Evolutionary conservation across 805 yeast genomes (phyloP).

Genomic region (Lachancea kluyveri): DNA sequence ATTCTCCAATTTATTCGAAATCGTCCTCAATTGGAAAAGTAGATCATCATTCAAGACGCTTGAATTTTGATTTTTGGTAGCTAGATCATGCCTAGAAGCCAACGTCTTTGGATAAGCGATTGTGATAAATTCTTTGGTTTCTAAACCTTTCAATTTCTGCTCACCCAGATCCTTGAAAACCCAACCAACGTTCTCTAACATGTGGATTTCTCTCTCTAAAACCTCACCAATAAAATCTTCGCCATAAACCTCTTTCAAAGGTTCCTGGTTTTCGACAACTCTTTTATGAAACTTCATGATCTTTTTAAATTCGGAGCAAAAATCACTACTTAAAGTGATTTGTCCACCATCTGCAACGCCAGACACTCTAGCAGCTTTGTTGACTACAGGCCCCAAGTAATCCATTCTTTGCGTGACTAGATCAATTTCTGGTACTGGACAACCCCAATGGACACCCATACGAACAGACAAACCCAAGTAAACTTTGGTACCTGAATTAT

Average conservation of each 20-base stretch:
- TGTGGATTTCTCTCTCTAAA: conserved; percentile 57
- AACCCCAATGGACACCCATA: conserved; percentile 99
- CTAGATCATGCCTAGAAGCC: conserved; percentile 50
- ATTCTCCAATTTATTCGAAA: conserved; percentile 53
- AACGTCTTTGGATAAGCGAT: conserved; percentile 66
- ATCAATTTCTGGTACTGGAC: conserved; percentile 93
- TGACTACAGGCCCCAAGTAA: conserved; percentile 98
- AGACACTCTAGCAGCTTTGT: conserved; percentile 86
- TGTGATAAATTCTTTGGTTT: conserved; percentile 83
- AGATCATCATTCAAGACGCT: conserved; percentile 32
- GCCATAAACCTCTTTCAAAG: conserved; percentile 38
- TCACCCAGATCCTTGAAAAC: conserved; percentile 69
- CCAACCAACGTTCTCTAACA: conserved; percentile 66
- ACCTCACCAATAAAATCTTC: conserved; percentile 45
- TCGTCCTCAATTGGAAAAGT: conserved; percentile 45
- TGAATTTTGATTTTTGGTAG: conserved; percentile 29
- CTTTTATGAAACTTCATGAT: conserved; percentile 38
- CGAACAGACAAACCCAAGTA: conserved; percentile 90
- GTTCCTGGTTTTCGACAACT: conserved; percentile 22
- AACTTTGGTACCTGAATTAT: conserved; percentile 48
- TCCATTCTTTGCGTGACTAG: conserved; percentile 96
- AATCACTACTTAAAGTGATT: conserved; percentile 79
- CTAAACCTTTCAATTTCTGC: conserved; percentile 86
- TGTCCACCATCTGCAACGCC: conserved; percentile 99
- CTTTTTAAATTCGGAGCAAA: conserved; percentile 62